Evolutionary conservation across 306 rosid genomes (phyloP).

Genomic region (Purshia tridentata): DNA sequence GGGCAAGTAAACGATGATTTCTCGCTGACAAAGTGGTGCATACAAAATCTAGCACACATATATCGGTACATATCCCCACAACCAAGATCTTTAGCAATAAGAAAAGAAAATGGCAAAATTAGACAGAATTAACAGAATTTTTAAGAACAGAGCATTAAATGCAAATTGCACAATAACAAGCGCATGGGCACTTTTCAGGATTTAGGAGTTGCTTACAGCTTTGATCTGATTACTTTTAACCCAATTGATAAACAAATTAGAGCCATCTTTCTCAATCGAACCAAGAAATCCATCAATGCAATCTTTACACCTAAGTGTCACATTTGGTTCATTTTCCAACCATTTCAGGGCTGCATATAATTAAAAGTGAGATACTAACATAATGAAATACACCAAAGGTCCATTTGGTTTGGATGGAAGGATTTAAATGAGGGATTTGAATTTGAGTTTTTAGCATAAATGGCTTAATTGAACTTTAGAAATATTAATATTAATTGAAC

Average conservation of each 20-base stretch:
- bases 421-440: no score
- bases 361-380: slow-evolving; percentile 1
- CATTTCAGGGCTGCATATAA: slow-evolving; percentile 52
- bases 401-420: no score
- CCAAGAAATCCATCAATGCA: slow-evolving; percentile 79
- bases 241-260: slow-evolving; percentile 83
- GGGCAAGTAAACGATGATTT: slow-evolving; percentile 62
- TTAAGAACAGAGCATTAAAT: background rate
- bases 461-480: no score
- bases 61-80: slow-evolving; percentile 82
- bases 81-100: slow-evolving; percentile 61
- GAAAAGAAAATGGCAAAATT: slow-evolving; percentile 24
- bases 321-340: slow-evolving; percentile 81
- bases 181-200: background rate
- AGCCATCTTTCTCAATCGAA: slow-evolving; percentile 61
- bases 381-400: background rate
- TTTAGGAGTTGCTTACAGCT: slow-evolving; percentile 44
- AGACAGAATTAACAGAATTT: background rate
- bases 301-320: slow-evolving; percentile 72
- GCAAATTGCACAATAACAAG: slow-evolving; percentile 19
- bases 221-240: slow-evolving; percentile 71
- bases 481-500: no score
- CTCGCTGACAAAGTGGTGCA: slow-evolving; percentile 66
- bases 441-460: no score
- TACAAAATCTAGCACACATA: slow-evolving; percentile 88